phyloP scores from a whole-genome alignment of 257 asterid species.

The Ocimum tenuiflorum region DNA sequence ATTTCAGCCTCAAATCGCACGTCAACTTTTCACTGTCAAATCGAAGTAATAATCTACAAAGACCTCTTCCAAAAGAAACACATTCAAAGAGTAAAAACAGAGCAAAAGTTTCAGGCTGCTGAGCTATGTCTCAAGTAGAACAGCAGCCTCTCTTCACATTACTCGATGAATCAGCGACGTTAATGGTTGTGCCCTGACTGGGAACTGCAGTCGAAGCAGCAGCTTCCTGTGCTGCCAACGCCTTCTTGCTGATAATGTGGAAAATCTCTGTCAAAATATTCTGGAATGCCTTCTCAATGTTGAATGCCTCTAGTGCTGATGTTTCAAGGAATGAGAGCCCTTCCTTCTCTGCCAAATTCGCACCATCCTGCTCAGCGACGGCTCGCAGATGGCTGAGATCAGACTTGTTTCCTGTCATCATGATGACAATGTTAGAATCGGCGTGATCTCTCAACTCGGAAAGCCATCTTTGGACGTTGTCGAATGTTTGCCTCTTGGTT shows the following conservation, averaged over 20 bases:
- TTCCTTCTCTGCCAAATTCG: conserved; percentile 63
- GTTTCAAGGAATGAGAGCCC: conserved; percentile 79
- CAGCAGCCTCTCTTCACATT: conserved; percentile 60
- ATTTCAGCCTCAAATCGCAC: neutral
- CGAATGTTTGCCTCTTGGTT: conserved; percentile 72
- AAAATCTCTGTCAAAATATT: conserved; percentile 59
- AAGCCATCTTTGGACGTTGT: neutral
- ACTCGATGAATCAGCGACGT: conserved; percentile 42
- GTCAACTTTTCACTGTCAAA: conserved; percentile 11
- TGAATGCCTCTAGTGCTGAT: conserved; percentile 62
- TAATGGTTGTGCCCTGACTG: conserved; percentile 65
- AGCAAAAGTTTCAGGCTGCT: conserved; percentile 25
- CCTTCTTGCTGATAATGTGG: conserved; percentile 70
- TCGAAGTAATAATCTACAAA: conserved; percentile 22
- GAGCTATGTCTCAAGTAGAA: conserved; percentile 32
- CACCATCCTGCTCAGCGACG: neutral
- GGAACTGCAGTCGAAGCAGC: conserved; percentile 44
- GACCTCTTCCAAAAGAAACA: conserved; percentile 11
- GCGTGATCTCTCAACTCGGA: neutral
- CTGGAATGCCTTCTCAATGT: conserved; percentile 66
- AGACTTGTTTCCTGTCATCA: neutral
- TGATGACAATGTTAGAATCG: neutral
- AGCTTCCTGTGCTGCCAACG: conserved; percentile 83
- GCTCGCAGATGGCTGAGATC: neutral
- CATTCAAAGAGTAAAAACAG: neutral